These are phyloP conservation scores for Pittosporum tobira DNA, from an alignment of 129 eudicot species.

Conservation along the genomic window DNA sequence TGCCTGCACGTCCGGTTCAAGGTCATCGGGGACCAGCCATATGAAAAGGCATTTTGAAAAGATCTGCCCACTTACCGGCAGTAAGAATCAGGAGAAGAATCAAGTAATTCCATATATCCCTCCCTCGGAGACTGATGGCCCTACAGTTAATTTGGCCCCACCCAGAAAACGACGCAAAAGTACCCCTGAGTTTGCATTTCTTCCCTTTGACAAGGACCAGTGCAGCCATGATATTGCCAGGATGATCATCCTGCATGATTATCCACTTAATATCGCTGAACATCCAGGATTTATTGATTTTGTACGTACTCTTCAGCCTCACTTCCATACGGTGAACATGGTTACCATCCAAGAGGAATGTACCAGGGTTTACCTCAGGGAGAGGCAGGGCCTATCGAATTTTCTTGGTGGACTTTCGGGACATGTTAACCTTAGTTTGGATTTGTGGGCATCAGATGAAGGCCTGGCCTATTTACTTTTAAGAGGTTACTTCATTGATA, in stretches of 20 bases:
- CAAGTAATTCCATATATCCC: conserved; percentile 19
- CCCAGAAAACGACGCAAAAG: conserved; percentile 53
- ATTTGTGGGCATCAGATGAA: conserved; percentile 63
- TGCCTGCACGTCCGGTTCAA: conserved; percentile 66
- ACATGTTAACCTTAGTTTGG: conserved; percentile 60
- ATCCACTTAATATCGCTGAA: conserved; percentile 66
- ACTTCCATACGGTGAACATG: conserved; percentile 25
- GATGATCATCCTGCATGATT: conserved; percentile 77
- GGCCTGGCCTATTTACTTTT: conserved; percentile 44
- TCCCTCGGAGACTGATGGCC: conserved; percentile 15
- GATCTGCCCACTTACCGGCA: conserved; percentile 51
- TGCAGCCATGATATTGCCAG: conserved; percentile 48
- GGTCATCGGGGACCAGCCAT: conserved; percentile 82
- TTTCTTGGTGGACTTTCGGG: conserved; percentile 42
- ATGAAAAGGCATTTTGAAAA: conserved; percentile 65
- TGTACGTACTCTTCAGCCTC: conserved; percentile 50
- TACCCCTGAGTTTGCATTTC: conserved; percentile 12
- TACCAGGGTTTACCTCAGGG: conserved; percentile 32
- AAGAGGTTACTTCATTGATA: conserved; percentile 65
- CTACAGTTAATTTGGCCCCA: conserved; percentile 15
- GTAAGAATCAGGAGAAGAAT: conserved; percentile 14
- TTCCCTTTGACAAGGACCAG: conserved; percentile 32
- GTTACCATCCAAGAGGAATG: conserved; percentile 42
- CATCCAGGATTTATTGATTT: conserved; percentile 48
- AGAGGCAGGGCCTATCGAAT: conserved; percentile 40